Base-by-base conservation (phyloP, 1,284 basidiomycete genomes). In the Pholiota adiposa region DNA sequence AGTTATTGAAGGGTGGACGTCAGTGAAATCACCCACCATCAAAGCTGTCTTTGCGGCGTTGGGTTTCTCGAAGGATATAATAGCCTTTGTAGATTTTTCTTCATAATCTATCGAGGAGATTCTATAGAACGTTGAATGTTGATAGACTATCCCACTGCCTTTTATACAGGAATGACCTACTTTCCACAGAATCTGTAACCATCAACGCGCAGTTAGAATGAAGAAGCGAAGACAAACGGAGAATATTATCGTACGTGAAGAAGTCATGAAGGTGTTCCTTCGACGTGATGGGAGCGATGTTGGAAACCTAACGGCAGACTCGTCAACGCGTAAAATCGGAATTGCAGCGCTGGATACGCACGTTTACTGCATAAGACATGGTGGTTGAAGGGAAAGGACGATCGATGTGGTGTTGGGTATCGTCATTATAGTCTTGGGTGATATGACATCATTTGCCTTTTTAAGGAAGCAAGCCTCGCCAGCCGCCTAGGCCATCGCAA, bases 21-120 rank as follows among this genome's bases (percentile, higher is more conserved):
- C 5, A 41, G 9, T 3, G 36, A n/a, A 34, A 18, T 50, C 7
- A 33, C 72, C 23, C 61, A 87, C 87, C 88, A 93, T 91, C 41
- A 91, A 72, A 5, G 93, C 92, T 0, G 93, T 94, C 73, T 88
- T 88, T 8, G 88, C 92, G 1, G 93, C 89, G 12, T 85, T 85
- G 14, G 85, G 77, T 74, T 93, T 93, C 72, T 90, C 88, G 67
- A 93, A 94, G 58, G 83, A 72, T 62, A 94, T 82, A 18, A 77
- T 77, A 4, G 92, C 91, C 2, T 54, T 74, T 67, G 57, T 43
- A 7, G 63, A 57, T 19, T 72, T 72, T 31, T 71, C 74, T 27
- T 83, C 73, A 70, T 79, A 74, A 23, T 91, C 83, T 69, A 94
- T 86, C 21, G 80, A 80, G 21, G 72, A 69, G 70, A 93, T 92